Percentiles rank a stretch among this genome's conserved stretches.
phyloP scores from a whole-genome alignment of 768 basidiomycete genomes.

The Hydnomerulius pinastri region DNA sequence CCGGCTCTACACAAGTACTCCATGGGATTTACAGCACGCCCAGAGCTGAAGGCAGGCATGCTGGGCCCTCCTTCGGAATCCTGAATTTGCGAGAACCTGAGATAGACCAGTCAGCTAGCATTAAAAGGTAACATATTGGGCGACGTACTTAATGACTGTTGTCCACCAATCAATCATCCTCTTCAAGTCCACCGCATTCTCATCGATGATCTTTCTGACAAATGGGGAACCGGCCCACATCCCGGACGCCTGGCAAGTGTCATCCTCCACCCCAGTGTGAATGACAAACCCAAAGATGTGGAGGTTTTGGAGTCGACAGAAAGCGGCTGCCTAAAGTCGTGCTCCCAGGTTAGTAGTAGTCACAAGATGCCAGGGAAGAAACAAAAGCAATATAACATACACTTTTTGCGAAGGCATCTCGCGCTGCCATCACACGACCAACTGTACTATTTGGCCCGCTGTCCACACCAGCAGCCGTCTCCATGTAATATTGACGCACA shows the following conservation, averaged over 20 bases:
- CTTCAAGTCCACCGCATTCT: not conserved
- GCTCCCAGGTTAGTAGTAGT: no score
- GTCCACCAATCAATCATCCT: not conserved
- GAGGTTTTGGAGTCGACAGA: not conserved
- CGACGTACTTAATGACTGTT: not conserved
- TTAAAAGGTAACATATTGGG: not conserved
- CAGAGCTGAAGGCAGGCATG: no score
- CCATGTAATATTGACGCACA: not conserved
- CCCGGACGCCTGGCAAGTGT: not conserved
- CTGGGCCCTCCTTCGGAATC: not conserved
- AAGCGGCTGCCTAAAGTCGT: not conserved
- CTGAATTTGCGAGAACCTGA: no score
- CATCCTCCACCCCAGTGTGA: not conserved
- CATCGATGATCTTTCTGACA: not conserved
- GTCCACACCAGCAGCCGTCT: not conserved
- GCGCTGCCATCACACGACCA: not conserved
- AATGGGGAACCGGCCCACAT: not conserved
- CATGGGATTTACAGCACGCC: not conserved
- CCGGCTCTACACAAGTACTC: not conserved
- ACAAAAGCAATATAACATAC: no score
- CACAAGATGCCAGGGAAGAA: not conserved
- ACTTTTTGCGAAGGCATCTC: not conserved
- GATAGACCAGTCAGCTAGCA: not conserved
- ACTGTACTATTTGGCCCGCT: not conserved
- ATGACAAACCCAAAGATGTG: constrained; percentile 1